Evolutionary conservation across 2,329 filamentous ascomycete genomes (phyloP).

Genomic region (Penicillium griseofulvum): DNA sequence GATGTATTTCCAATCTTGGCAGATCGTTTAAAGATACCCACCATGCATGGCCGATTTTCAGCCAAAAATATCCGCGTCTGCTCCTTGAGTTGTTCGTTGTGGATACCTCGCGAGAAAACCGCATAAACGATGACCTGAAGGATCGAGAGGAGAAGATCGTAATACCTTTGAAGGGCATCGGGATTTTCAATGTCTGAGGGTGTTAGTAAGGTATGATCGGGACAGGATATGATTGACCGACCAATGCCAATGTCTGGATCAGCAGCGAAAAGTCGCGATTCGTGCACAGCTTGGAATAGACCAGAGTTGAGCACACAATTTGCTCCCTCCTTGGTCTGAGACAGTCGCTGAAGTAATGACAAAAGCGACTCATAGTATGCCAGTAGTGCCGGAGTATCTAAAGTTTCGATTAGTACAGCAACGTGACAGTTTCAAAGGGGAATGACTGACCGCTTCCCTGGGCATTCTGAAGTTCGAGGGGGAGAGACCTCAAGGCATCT

Average conservation of each 20-base stretch:
- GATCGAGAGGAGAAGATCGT: slow-evolving; percentile 75
- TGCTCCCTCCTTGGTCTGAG: slow-evolving; percentile 80
- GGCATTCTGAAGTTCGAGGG: slow-evolving; percentile 66
- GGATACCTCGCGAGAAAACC: slow-evolving; percentile 74
- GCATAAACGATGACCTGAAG: slow-evolving; percentile 79
- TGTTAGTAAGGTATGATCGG: slow-evolving; percentile 16
- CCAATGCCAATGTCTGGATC: slow-evolving; percentile 88
- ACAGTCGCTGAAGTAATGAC: slow-evolving; percentile 77
- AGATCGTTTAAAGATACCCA: slow-evolving; percentile 85
- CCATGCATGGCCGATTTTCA: slow-evolving; percentile 78
- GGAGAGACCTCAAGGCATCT: slow-evolving; percentile 76
- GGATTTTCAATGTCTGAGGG: slow-evolving; percentile 61
- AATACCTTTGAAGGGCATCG: slow-evolving; percentile 74
- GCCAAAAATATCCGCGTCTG: slow-evolving; percentile 77
- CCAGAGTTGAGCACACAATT: slow-evolving; percentile 85
- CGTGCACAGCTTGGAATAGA: slow-evolving; percentile 75
- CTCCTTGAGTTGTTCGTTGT: slow-evolving; percentile 70
- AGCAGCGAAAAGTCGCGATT: slow-evolving; percentile 79
- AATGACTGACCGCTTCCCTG: slow-evolving; percentile 53
- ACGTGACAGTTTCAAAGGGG: not conserved
- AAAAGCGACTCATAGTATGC: slow-evolving; percentile 71
- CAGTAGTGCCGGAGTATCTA: slow-evolving; percentile 56
- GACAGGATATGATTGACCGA: slow-evolving; percentile 31
- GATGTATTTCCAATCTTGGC: slow-evolving; percentile 66
- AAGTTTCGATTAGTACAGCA: slow-evolving; percentile 5